A percentile compares a stretch with the other conserved stretches of the same genome.
phyloP scores from a whole-genome alignment of 768 basidiomycete species.

The Auricularia cornea region DNA sequence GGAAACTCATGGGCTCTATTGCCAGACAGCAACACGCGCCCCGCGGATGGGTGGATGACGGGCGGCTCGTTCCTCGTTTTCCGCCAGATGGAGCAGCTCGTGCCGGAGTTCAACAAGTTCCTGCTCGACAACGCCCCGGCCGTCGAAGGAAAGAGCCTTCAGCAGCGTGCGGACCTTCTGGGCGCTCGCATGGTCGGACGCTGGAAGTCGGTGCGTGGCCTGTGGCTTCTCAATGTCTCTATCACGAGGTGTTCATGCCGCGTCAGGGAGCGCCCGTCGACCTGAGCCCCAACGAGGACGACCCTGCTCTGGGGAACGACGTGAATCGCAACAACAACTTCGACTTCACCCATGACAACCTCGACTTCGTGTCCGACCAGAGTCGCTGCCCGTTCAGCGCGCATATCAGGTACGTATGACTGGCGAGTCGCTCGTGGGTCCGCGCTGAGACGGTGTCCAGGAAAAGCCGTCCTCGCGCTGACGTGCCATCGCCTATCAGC shows the following conservation, averaged over 20 bases:
- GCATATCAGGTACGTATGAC: conserved; percentile 28
- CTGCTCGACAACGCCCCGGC: conserved; percentile 23
- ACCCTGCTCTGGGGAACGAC: conserved; percentile 29
- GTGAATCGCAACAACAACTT: conserved; percentile 36
- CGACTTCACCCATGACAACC: conserved; percentile 23
- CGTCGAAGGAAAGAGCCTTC: conserved; percentile 18
- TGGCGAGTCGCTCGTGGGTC: neutral
- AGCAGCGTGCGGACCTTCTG: conserved; percentile 40
- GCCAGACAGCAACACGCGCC: neutral
- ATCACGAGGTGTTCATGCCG: neutral
- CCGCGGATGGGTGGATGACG: neutral
- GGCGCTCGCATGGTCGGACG: conserved; percentile 47
- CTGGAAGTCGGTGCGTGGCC: conserved; percentile 29
- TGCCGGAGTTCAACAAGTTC: conserved; percentile 45
- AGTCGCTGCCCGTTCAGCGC: conserved; percentile 37
- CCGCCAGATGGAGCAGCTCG: conserved; percentile 6
- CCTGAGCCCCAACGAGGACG: conserved; percentile 35
- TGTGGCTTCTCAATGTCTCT: no score
- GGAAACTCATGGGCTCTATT: neutral
- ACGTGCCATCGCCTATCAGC: conserved; percentile 5
- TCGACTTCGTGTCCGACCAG: conserved; percentile 4
- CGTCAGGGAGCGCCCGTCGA: conserved; percentile 36
- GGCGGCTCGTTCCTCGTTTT: conserved; percentile 4
- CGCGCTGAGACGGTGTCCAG: neutral
- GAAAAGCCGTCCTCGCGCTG: conserved; percentile 35